phyloP scores from a whole-genome alignment of 2,329 filamentous ascomycete genomes.

The Clonostachys byssicola region DNA sequence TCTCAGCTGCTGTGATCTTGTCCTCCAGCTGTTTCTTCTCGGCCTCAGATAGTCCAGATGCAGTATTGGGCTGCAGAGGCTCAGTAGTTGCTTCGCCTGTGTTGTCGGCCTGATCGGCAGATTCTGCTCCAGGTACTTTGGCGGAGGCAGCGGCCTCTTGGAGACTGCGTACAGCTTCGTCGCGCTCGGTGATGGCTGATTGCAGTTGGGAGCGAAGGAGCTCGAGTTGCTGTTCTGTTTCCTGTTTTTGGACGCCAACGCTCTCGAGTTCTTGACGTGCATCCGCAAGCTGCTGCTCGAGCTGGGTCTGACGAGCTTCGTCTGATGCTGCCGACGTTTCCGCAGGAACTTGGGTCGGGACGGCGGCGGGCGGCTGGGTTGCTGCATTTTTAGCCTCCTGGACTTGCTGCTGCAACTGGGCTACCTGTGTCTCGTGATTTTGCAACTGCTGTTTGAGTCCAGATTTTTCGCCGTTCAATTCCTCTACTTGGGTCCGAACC shows the following conservation, averaged over 20 bases:
- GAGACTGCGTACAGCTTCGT: slow-evolving; percentile 45
- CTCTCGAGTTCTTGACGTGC: slow-evolving; percentile 60
- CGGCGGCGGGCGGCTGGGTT: slow-evolving; percentile 19
- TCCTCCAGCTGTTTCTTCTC: slow-evolving; percentile 60
- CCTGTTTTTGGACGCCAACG: slow-evolving; percentile 63
- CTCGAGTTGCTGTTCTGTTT: slow-evolving; percentile 60
- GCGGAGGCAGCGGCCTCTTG: slow-evolving; percentile 26
- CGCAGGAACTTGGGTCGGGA: slow-evolving; percentile 27
- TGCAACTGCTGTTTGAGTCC: slow-evolving; percentile 36
- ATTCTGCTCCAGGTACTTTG: slow-evolving; percentile 10
- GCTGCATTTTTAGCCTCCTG: slow-evolving; percentile 24
- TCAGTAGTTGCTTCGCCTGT: slow-evolving; percentile 9
- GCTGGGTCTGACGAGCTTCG: slow-evolving; percentile 10
- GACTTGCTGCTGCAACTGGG: slow-evolving; percentile 26
- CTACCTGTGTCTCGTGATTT: slow-evolving; percentile 35
- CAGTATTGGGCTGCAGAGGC: slow-evolving; percentile 2
- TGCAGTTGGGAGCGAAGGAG: slow-evolving; percentile 55
- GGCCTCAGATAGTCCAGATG: slow-evolving; percentile 40
- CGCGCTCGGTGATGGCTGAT: slow-evolving; percentile 57
- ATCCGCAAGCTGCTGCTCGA: slow-evolving; percentile 44
- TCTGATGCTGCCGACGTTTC: slow-evolving; percentile 33
- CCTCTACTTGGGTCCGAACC: slow-evolving; percentile 30
- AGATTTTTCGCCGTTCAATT: slow-evolving; percentile 20
- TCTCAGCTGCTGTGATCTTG: slow-evolving; percentile 55
- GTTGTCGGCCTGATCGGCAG: slow-evolving; percentile 1